These are phyloP conservation scores for Sanghuangporus weigelae DNA, from an alignment of 1,284 basidiomycete species.

Conservation along the genomic window DNA sequence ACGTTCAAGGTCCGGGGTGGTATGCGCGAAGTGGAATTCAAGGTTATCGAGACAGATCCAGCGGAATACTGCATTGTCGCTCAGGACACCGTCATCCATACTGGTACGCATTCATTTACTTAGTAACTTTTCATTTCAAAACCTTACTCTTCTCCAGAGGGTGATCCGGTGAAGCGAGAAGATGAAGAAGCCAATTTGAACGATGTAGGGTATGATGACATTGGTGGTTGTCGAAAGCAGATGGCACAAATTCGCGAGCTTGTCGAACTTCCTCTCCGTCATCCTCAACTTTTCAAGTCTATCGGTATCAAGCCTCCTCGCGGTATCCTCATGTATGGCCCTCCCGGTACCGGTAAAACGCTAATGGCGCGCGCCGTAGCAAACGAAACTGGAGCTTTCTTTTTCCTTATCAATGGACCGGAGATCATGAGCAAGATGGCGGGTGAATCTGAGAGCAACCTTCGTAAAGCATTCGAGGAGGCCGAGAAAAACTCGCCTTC, in stretches of 20 bases:
- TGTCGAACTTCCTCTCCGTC: constrained; percentile 94
- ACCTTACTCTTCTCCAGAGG: constrained; percentile 53
- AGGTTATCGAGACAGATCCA: constrained; percentile 94
- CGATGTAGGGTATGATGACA: constrained; percentile 99
- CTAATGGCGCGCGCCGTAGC: constrained; percentile 99
- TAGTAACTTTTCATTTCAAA: constrained; percentile 17
- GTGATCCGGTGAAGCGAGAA: constrained; percentile 97
- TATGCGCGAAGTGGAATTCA: constrained; percentile 98
- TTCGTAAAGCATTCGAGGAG: constrained; percentile 98
- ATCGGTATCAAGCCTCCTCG: constrained; percentile 99
- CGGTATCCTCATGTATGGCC: constrained; percentile 95
- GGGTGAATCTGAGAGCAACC: constrained; percentile 95
- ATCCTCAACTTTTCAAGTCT: constrained; percentile 99
- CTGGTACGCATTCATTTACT: constrained; percentile 41
- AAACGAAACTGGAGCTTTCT: constrained; percentile 99
- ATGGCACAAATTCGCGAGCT: constrained; percentile 99
- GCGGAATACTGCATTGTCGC: constrained; percentile 96
- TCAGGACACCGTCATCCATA: constrained; percentile 95
- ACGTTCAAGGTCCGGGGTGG: constrained; percentile 98
- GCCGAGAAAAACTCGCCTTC: constrained; percentile 99
- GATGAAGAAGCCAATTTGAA: constrained; percentile 96
- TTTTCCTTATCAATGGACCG: constrained; percentile 99
- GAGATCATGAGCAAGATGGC: constrained; percentile 99
- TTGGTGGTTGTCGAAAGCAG: constrained; percentile 98
- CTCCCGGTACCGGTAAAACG: constrained; percentile 96